Percentiles rank a stretch among this genome's conserved stretches.
Conservation (phyloP, 1,284 basidiomycete species). For the Farysia itapuensis region DNA sequence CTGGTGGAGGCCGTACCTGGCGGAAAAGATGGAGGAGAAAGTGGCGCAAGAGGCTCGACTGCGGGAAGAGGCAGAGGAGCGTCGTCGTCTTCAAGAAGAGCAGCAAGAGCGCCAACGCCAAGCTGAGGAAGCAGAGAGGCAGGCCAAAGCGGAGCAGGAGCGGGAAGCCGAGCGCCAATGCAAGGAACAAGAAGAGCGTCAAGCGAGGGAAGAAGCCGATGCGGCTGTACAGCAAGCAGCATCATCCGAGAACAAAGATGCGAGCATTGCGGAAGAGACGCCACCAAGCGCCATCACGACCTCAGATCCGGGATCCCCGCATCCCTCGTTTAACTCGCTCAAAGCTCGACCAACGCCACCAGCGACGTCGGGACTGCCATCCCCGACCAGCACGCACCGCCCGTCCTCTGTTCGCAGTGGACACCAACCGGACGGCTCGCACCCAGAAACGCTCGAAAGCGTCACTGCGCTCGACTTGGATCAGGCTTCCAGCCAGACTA, state of each 20-base stretch:
- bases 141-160: slow-evolving; percentile 4
- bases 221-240: too few relatives aligned
- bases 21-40: slow-evolving; percentile 2
- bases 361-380: slow-evolving; percentile 35
- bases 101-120: too few relatives aligned
- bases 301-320: slow-evolving; percentile 30
- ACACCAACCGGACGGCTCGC: slow-evolving; percentile 14
- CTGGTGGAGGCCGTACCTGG: slow-evolving; percentile 51
- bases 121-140: background rate
- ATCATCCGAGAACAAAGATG: too few relatives aligned
- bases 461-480: background rate
- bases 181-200: background rate
- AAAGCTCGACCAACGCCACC: slow-evolving; percentile 48
- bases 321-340: slow-evolving; percentile 49
- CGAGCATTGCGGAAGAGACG: background rate
- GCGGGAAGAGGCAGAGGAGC: background rate
- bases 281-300: slow-evolving; percentile 1
- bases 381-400: slow-evolving; percentile 29
- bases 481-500: background rate
- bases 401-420: slow-evolving; percentile 30
- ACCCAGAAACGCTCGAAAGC: background rate
- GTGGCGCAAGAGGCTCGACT: background rate
- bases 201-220: too few relatives aligned
- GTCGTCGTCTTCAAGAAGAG: too few relatives aligned
- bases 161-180: slow-evolving; percentile 1